These are phyloP conservation scores for Naganishia sp. DNA, from an alignment of 1,284 basidiomycete species.

Conservation along the genomic window DNA sequence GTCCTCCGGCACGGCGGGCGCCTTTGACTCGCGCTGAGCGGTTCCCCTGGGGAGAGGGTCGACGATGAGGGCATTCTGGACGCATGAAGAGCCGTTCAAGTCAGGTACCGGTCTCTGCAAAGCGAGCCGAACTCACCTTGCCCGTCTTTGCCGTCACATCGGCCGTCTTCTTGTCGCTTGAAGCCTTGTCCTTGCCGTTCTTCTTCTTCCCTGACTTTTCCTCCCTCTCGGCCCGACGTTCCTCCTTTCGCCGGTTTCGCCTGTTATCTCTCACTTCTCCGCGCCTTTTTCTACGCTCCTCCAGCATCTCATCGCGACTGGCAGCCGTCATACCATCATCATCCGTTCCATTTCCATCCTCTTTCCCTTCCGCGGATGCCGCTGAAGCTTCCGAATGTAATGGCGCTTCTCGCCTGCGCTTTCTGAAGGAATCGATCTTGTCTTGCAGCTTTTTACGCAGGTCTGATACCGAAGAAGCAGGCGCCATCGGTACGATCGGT, in stretches of 20 bases:
- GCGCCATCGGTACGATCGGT: conserved; percentile 64
- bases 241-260: conserved; percentile 79
- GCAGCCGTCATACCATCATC: conserved; percentile 41
- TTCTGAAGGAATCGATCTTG: conserved; percentile 67
- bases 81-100: neutral
- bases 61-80: conserved; percentile 72
- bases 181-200: conserved; percentile 67
- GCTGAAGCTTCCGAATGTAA: conserved; percentile 38
- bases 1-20: conserved; percentile 47
- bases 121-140: conserved; percentile 43
- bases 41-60: conserved; percentile 42
- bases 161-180: conserved; percentile 66
- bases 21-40: conserved; percentile 30
- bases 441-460: conserved; percentile 76
- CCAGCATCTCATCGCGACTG: conserved; percentile 73
- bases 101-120: conserved; percentile 32
- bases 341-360: conserved; percentile 55
- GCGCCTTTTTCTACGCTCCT: conserved; percentile 71
- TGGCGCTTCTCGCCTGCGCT: conserved; percentile 57
- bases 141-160: conserved; percentile 48
- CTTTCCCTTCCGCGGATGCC: conserved; percentile 32
- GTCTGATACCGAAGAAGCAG: conserved; percentile 66
- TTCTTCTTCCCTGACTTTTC: conserved; percentile 49
- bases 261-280: conserved; percentile 79
- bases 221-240: conserved; percentile 56